Evolutionary conservation across 805 yeast species (phyloP).

Genomic region (Yarrowia sp.): DNA sequence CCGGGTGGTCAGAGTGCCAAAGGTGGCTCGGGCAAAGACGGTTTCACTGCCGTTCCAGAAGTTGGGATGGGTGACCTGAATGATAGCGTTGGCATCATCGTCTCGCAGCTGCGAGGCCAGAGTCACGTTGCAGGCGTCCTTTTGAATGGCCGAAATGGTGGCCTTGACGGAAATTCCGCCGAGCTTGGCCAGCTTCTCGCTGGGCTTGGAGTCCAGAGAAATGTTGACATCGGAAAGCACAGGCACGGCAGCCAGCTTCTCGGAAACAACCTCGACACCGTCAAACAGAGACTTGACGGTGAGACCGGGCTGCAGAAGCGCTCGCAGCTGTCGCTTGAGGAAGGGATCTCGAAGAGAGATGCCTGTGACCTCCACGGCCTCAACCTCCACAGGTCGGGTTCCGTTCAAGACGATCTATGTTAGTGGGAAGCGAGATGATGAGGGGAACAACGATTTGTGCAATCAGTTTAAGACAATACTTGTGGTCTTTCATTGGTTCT

Average conservation of each 20-base stretch:
- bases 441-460: too few relatives aligned
- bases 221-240: constrained; percentile 35
- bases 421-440: neutral
- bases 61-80: constrained; percentile 34
- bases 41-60: constrained; percentile 31
- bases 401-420: constrained; percentile 32
- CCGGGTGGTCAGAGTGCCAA: constrained; percentile 35
- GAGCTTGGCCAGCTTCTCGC: constrained; percentile 30
- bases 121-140: constrained; percentile 24
- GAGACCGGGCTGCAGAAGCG: constrained; percentile 31
- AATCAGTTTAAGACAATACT: too few relatives aligned
- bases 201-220: constrained; percentile 30
- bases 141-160: constrained; percentile 24
- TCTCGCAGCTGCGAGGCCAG: constrained; percentile 31
- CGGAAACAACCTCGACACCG: constrained; percentile 26
- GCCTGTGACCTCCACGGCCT: constrained; percentile 37
- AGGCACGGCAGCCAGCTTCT: constrained; percentile 26
- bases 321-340: constrained; percentile 34
- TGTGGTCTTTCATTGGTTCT: neutral
- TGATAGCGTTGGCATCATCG: constrained; percentile 32
- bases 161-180: constrained; percentile 36
- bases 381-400: constrained; percentile 35
- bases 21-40: constrained; percentile 28
- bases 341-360: constrained; percentile 35
- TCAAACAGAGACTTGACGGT: constrained; percentile 38